These are phyloP conservation scores for Aspergillus haitiensis DNA, from an alignment of 495 filamentous ascomycete genomes.

Conservation along the genomic window DNA sequence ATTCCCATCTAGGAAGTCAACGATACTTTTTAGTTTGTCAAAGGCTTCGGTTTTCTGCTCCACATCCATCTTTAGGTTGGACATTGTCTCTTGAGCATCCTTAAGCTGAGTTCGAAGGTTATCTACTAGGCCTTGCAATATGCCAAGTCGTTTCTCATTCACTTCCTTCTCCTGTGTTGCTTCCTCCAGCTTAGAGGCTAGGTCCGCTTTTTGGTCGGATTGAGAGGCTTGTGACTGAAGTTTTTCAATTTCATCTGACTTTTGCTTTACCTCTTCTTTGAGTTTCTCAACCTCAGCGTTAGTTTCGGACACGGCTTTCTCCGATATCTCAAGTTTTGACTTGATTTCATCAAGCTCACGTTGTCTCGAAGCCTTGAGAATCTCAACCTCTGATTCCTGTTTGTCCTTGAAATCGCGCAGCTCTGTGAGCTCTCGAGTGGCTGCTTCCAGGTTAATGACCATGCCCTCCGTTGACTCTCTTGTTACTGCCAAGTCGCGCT, in stretches of 20 bases:
- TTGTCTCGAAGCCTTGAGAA: constrained; percentile 32
- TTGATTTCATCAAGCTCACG: constrained; percentile 45
- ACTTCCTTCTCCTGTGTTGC: constrained; percentile 44
- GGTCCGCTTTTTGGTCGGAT: constrained; percentile 43
- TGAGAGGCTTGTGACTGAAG: constrained; percentile 45
- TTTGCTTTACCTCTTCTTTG: constrained; percentile 54
- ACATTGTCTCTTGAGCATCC: constrained; percentile 49
- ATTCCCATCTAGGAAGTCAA: constrained; percentile 40
- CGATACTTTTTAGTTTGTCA: constrained; percentile 34
- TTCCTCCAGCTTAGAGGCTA: constrained; percentile 34
- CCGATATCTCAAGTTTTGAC: constrained; percentile 40
- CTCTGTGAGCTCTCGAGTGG: constrained; percentile 58
- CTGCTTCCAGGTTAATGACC: constrained; percentile 60
- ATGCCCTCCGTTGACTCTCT: constrained; percentile 67
- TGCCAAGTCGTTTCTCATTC: constrained; percentile 51
- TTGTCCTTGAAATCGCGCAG: constrained; percentile 58
- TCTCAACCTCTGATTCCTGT: constrained; percentile 49
- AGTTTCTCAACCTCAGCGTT: constrained; percentile 52
- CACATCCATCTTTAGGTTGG: constrained; percentile 43
- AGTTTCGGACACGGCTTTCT: constrained; percentile 48
- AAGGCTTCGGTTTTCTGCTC: constrained; percentile 34
- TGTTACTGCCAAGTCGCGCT: constrained; percentile 53
- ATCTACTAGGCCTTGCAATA: constrained; percentile 54
- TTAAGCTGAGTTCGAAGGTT: constrained; percentile 51
- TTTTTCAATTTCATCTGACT: constrained; percentile 53